A percentile compares a stretch with the other conserved stretches of the same genome.
These are phyloP conservation scores for Geosmithia morbida DNA, from an alignment of 2,329 filamentous ascomycete genomes.

Conservation along the genomic window DNA sequence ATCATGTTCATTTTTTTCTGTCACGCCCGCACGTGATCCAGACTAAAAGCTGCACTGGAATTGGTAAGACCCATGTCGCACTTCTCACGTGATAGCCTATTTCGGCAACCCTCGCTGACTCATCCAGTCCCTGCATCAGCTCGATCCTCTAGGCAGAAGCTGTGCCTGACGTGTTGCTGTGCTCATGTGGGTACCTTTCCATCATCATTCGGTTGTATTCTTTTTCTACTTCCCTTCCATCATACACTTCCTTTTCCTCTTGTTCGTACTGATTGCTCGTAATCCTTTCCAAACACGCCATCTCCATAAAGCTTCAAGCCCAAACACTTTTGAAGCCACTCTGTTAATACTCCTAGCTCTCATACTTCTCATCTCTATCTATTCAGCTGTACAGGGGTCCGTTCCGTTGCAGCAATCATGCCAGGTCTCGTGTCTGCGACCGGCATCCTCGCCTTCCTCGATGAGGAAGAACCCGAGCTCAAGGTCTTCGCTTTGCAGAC, in stretches of 20 bases:
- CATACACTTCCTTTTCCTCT: not conserved
- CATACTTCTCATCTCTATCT: not conserved
- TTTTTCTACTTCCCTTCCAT: not conserved
- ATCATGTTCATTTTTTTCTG: not conserved
- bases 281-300: not conserved
- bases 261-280: not conserved
- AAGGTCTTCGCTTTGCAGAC: conserved; percentile 91
- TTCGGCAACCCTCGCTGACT: not conserved
- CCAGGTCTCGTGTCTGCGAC: conserved; percentile 87
- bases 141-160: conserved; percentile 18
- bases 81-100: not conserved
- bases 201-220: not conserved
- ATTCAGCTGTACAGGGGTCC: not conserved
- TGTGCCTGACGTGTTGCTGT: conserved; percentile 23
- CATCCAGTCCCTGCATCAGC: not conserved
- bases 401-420: conserved; percentile 35
- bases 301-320: not conserved
- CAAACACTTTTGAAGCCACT: not conserved
- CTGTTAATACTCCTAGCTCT: not conserved
- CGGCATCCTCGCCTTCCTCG: conserved; percentile 87
- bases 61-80: not conserved
- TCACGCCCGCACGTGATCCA: conserved; percentile 2
- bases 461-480: conserved; percentile 87
- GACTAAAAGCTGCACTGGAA: not conserved
- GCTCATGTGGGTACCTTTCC: not conserved